phyloP scores from a whole-genome alignment of 2,329 filamentous ascomycete species.

The Calonectria henricotiae region DNA sequence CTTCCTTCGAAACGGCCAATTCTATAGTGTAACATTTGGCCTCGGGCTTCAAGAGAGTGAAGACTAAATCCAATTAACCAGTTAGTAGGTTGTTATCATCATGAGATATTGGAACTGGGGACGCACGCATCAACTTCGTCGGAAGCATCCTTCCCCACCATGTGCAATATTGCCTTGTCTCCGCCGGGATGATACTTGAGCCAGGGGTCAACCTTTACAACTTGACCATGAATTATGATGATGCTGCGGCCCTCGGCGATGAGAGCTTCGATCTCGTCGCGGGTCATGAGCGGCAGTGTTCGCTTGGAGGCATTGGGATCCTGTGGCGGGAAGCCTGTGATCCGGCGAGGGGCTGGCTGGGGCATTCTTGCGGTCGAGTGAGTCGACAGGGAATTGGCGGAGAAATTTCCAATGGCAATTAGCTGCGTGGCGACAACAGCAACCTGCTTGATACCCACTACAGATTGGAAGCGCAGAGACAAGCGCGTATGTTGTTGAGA shows the following conservation, averaged over 20 bases:
- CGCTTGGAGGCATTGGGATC: slow-evolving; percentile 40
- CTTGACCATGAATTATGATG: slow-evolving; percentile 85
- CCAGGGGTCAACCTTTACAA: slow-evolving; percentile 92
- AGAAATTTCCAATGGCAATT: slow-evolving; percentile 24
- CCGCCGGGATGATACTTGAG: slow-evolving; percentile 92
- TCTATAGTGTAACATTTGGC: slow-evolving; percentile 85
- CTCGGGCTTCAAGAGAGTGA: slow-evolving; percentile 84
- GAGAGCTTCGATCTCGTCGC: slow-evolving; percentile 73
- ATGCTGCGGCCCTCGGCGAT: slow-evolving; percentile 88
- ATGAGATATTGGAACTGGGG: slow-evolving; percentile 22
- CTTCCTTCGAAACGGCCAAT: slow-evolving; percentile 86
- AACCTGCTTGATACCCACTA: not conserved
- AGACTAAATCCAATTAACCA: slow-evolving; percentile 68
- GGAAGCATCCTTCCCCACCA: slow-evolving; percentile 94
- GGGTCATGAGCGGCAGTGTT: slow-evolving; percentile 60
- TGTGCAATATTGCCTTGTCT: slow-evolving; percentile 90
- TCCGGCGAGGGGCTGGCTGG: slow-evolving; percentile 36
- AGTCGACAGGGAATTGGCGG: not conserved
- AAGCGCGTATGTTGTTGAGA: slow-evolving; percentile 17
- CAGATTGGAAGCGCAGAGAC: not conserved
- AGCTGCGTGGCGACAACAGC: slow-evolving; percentile 6
- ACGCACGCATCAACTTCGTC: slow-evolving; percentile 92
- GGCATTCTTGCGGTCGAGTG: slow-evolving; percentile 14
- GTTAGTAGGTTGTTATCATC: slow-evolving; percentile 33
- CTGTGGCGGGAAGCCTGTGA: slow-evolving; percentile 48